Base-by-base conservation (phyloP, 345 rosid genomes). In the Murraya koenigii region DNA sequence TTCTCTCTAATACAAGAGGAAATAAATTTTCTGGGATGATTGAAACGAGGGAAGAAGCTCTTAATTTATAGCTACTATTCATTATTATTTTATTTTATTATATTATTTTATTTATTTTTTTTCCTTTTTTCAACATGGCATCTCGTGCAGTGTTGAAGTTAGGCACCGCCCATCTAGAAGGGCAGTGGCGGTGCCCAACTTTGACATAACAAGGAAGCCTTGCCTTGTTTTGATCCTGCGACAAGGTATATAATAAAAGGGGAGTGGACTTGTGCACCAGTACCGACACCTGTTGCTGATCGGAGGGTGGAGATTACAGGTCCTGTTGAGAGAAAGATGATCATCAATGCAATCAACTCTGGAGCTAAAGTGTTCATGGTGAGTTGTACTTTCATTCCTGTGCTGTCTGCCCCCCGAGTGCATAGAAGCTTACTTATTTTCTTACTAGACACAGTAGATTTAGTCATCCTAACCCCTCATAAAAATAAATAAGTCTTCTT, bases 341-440 rank as follows among this genome's bases (percentile, higher is more conserved):
- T 96, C 88, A 94, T 94, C 80, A 96, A 96, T 73, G 99, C 99
- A 28, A 93, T 96, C 71, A 96, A 96, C 82, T 92, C 98, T 19
- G 97, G 95, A 8, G 98, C 98, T 76, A 91, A 92, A 88, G 98
- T 96, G 76, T 96, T 96, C 85, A 96, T 92, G 98, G 97, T 92
- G 23, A 88, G 79, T 73, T 36, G 5, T 15, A 6, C 32, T 54
- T 56, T 4, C 41, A 5, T 44, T 58, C 15, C 25, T 70, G 4
- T 10, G 23, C 23, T 30, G 1, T 44, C 17, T 1, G 13, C 49
- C 52, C 22, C 2, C 30, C 35, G 59, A 38, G 25, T 32, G 41
- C 26, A 32, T 19, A 19, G 7, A 61, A 61, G 66, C 66, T 9
- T 28, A 13, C 8, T 25, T 61, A 20, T 28, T 28, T 26, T 13